phyloP scores from a whole-genome alignment of 768 basidiomycete species.

The Pleurotus tuber-regium region DNA sequence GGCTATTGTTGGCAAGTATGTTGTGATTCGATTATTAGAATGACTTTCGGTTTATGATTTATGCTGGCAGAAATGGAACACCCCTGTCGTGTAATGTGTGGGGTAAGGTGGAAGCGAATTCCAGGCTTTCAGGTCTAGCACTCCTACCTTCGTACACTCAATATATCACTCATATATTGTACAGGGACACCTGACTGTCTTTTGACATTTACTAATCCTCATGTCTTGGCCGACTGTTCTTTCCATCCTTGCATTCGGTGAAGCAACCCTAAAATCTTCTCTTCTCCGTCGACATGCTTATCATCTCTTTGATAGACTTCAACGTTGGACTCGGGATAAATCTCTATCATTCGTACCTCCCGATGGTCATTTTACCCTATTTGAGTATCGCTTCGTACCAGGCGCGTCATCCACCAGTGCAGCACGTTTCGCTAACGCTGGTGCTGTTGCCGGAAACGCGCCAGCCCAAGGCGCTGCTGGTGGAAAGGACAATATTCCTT shows the following conservation, averaged over 20 bases:
- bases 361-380: slow-evolving; percentile 82
- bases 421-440: slow-evolving; percentile 19
- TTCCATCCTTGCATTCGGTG: slow-evolving; percentile 96
- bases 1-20: slow-evolving; percentile 76
- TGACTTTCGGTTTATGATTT: background rate
- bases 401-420: slow-evolving; percentile 29
- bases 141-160: background rate
- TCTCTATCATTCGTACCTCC: slow-evolving; percentile 90
- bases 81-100: slow-evolving; percentile 65
- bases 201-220: slow-evolving; percentile 73
- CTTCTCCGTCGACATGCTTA: too few species aligned
- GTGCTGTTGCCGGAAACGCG: slow-evolving; percentile 22
- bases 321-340: slow-evolving; percentile 75
- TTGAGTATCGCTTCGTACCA: slow-evolving; percentile 74
- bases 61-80: slow-evolving; percentile 57
- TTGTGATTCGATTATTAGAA: background rate
- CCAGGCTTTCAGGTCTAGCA: slow-evolving; percentile 68
- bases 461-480: slow-evolving; percentile 18
- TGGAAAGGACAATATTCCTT: slow-evolving; percentile 43
- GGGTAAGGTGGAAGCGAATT: slow-evolving; percentile 77
- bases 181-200: slow-evolving; percentile 87
- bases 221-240: slow-evolving; percentile 70
- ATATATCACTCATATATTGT: slow-evolving; percentile 10
- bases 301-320: slow-evolving; percentile 55
- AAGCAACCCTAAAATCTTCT: too few species aligned